Evolutionary conservation across 1,284 basidiomycete species (phyloP), one percentile per base, ranked within the genome.

Genomic region (Butyriboletus appendiculatus): DNA sequence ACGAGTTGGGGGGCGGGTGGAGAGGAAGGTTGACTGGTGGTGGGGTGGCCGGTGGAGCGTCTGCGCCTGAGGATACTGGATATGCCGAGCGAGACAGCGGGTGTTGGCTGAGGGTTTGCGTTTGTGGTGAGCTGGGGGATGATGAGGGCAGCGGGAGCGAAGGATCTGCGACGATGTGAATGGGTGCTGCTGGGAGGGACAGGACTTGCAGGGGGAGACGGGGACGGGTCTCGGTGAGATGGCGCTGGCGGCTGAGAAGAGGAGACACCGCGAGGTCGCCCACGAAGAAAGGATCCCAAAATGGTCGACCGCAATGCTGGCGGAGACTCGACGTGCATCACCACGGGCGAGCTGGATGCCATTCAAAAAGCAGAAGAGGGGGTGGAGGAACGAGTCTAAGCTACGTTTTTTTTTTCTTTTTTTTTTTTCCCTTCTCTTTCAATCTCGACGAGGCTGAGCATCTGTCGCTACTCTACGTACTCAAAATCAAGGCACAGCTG

Each of bases 31-130:
- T 69, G 71, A 28, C 16, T 48, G 2, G 48, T 14, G 44, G 8
- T 50, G 5, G 55, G 46, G 10, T 62, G 65, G 3, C 81, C 79
- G 15, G 78, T 80, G 45, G 80, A 81, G 49, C 81, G 74, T 53
- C 80, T 66, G 48, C 81, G 71, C 30, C 81, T 62, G 26, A 83
- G 74, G 74, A 82, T 82, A 57, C 74, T 73, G 7, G 77, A 69
- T 28, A 82, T 66, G n/a, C 68, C 73, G 46, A 77, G 67, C 0
- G 65, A 62, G 20, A 62, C 14, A 48, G 58, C 52, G 59, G 62
- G 59, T 0, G 63, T 53, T 48, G 65, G 28, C 35, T 58, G 62
- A 33, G 64, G 48, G 59, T 53, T 64, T 34, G 50, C 51, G 55
- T 56, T 58, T 57, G 62, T 0, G 50, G 53, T 41, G 50, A 64